phyloP scores from a whole-genome alignment of 2,329 filamentous ascomycete species.

The Remersonia thermophila region DNA sequence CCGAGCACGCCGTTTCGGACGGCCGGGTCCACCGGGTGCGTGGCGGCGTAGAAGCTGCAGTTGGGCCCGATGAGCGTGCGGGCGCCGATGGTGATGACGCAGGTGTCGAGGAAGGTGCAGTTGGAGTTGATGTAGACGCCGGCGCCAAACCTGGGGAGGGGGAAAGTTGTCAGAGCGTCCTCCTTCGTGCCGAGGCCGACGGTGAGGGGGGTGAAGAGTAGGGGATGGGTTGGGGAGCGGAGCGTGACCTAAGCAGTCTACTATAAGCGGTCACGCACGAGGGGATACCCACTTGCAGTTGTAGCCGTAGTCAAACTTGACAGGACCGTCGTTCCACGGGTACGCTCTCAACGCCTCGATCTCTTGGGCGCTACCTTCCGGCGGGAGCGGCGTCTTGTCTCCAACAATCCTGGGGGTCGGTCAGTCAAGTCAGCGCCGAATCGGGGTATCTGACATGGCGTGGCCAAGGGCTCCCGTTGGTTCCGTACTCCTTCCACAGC shows the following conservation, averaged over 20 bases:
- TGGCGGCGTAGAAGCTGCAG: conserved; percentile 61
- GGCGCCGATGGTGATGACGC: conserved; percentile 59
- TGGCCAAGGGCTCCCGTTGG: too few relatives aligned
- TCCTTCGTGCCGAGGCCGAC: neutral
- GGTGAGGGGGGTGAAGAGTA: neutral
- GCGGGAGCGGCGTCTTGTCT: conserved; percentile 52
- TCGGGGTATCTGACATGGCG: too few relatives aligned
- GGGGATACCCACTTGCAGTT: conserved; percentile 48
- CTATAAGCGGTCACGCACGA: too few relatives aligned
- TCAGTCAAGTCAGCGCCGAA: neutral
- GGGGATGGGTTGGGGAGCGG: neutral
- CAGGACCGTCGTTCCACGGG: conserved; percentile 57
- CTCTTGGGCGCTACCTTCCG: conserved; percentile 24
- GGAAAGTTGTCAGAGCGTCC: neutral
- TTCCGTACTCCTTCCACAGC: conserved; percentile 61
- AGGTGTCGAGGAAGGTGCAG: conserved; percentile 66
- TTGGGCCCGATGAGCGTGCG: conserved; percentile 71
- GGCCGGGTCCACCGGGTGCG: conserved; percentile 64
- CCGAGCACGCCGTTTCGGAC: conserved; percentile 63
- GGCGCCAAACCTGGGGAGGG: conserved; percentile 41
- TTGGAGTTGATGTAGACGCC: conserved; percentile 66
- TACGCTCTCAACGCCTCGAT: conserved; percentile 43
- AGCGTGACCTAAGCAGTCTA: too few relatives aligned
- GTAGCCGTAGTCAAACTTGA: conserved; percentile 66
- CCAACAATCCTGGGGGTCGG: conserved; percentile 42